Conservation (phyloP, 371 early-diverging fungal genomes). For the Paraphysoderma sedebokerense region DNA sequence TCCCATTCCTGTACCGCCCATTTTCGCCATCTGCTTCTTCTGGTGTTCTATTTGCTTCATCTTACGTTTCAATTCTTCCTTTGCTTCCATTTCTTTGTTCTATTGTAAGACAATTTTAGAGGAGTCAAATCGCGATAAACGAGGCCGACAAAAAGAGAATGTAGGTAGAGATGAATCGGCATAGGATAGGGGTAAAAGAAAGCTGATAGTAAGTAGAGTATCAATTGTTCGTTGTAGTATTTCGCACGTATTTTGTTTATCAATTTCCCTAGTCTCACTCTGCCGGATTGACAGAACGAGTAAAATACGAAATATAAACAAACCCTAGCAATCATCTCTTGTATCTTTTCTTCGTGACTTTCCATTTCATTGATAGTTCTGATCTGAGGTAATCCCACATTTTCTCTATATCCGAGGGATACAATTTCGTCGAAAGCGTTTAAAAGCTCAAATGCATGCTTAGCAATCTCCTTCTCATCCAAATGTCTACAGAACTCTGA, state of each 20-base stretch:
- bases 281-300: not conserved
- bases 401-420: constrained; percentile 71
- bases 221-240: too few relatives aligned
- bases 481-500: constrained; percentile 53
- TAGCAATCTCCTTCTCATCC: constrained; percentile 29
- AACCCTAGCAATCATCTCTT: constrained; percentile 83
- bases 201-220: too few relatives aligned
- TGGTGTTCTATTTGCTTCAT: constrained; percentile 83
- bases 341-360: constrained; percentile 88
- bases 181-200: too few relatives aligned
- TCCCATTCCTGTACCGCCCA: constrained; percentile 23
- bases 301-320: not conserved
- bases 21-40: constrained; percentile 61
- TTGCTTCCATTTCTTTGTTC: constrained; percentile 94
- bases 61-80: constrained; percentile 80
- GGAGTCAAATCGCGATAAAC: too few relatives aligned
- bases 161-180: too few relatives aligned
- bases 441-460: constrained; percentile 66
- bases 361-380: constrained; percentile 89
- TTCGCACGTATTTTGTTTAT: too few relatives aligned
- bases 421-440: constrained; percentile 92
- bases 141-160: too few relatives aligned
- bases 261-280: too few relatives aligned
- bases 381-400: constrained; percentile 67
- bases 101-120: constrained; percentile 10